Evolutionary conservation across 371 early-diverging fungal genomes (phyloP).

Genomic region (Cokeromyces recurvatus): DNA sequence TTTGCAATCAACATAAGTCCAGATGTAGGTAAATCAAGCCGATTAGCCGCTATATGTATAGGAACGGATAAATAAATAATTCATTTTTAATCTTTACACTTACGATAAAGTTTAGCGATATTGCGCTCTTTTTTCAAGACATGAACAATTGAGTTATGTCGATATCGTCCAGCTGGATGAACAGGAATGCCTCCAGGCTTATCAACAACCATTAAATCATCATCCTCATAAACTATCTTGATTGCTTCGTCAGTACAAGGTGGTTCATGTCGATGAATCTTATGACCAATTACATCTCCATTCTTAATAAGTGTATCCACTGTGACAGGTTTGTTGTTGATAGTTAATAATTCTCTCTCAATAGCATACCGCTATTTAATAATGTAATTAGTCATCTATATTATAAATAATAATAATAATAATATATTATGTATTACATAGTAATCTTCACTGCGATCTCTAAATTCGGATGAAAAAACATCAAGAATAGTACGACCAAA

Average conservation of each 20-base stretch:
- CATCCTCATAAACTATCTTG: conserved; percentile 56
- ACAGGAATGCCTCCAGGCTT: conserved; percentile 91
- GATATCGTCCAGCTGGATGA: conserved; percentile 79
- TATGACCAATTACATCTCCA: conserved; percentile 75
- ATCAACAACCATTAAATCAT: conserved; percentile 78
- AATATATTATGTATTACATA: too few relatives aligned
- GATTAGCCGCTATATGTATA: conserved; percentile 61
- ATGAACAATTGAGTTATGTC: conserved; percentile 79
- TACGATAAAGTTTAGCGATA: conserved; percentile 64
- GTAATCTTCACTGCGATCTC: conserved; percentile 73
- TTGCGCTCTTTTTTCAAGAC: conserved; percentile 71
- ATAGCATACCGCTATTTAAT: conserved; percentile 67
- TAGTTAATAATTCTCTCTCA: conserved; percentile 66
- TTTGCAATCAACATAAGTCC: conserved; percentile 82
- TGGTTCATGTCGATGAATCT: conserved; percentile 93
- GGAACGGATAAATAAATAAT: too few relatives aligned
- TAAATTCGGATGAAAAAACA: conserved; percentile 84
- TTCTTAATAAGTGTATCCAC: conserved; percentile 57
- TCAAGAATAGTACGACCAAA: conserved; percentile 67
- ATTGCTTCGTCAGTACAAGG: conserved; percentile 69
- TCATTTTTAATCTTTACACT: conserved; percentile 18
- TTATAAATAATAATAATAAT: too few relatives aligned
- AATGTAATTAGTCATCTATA: too few relatives aligned
- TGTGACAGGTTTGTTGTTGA: conserved; percentile 65
- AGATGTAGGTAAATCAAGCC: conserved; percentile 92